These are phyloP conservation scores for Cyclostephanos tholiformis DNA, from an alignment of 108 stramenopile genomes.

Conservation along the genomic window DNA sequence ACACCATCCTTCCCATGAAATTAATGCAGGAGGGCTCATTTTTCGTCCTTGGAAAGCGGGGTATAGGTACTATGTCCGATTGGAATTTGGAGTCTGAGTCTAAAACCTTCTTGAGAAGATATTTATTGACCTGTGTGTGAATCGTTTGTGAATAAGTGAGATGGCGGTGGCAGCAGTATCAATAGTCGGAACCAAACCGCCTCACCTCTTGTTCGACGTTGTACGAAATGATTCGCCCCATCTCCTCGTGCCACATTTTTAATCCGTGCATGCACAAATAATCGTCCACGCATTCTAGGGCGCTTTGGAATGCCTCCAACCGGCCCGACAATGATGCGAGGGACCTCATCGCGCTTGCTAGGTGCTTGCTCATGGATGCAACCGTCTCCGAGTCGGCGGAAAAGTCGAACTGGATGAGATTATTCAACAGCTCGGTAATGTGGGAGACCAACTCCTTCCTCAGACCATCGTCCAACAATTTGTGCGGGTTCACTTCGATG, in stretches of 20 bases:
- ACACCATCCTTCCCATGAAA: conserved; percentile 61
- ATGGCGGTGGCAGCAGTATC: not conserved
- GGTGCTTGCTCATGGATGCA: conserved; percentile 36
- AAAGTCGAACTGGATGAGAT: conserved; percentile 48
- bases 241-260: conserved; percentile 66
- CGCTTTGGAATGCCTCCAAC: conserved; percentile 47
- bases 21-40: conserved; percentile 46
- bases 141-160: conserved; percentile 1
- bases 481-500: conserved; percentile 61
- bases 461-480: conserved; percentile 65
- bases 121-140: conserved; percentile 43
- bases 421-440: conserved; percentile 50
- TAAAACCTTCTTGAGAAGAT: conserved; percentile 58
- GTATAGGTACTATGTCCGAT: conserved; percentile 54
- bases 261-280: conserved; percentile 61
- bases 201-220: conserved; percentile 64
- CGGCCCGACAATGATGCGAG: conserved; percentile 34
- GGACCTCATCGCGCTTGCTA: conserved; percentile 34
- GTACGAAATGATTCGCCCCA: conserved; percentile 55
- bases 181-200: not conserved
- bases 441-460: conserved; percentile 60
- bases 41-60: conserved; percentile 42
- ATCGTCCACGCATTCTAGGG: conserved; percentile 69
- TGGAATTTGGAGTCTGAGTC: conserved; percentile 55
- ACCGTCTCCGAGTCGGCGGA: conserved; percentile 46